A percentile compares a stretch with the other conserved stretches of the same genome.
Conservation (phyloP, 805 yeast species). For the Nakazawaea molendinolei region DNA sequence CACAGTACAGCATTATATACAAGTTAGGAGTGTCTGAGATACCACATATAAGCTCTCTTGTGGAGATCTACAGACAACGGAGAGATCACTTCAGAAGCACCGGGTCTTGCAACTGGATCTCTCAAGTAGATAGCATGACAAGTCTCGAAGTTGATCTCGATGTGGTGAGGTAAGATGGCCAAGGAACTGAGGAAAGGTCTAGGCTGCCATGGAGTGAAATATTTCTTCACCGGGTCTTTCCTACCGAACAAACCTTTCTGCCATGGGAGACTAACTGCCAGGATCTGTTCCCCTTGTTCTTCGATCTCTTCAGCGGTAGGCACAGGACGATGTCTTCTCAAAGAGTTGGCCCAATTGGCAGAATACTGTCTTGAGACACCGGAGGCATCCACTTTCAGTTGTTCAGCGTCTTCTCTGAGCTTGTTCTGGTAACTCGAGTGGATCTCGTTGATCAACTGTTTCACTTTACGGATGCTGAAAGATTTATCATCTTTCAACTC, state of each 20-base stretch:
- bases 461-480: conserved; percentile 23
- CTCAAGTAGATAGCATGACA: conserved; percentile 96
- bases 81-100: conserved; percentile 89
- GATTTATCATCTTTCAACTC: conserved; percentile 22
- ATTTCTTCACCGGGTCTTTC: conserved; percentile 66
- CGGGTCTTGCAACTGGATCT: conserved; percentile 96
- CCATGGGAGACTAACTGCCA: conserved; percentile 68
- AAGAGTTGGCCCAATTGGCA: conserved; percentile 41
- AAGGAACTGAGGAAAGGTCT: conserved; percentile 90
- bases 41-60: conserved; percentile 93
- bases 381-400: conserved; percentile 15
- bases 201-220: conserved; percentile 96
- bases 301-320: conserved; percentile 27
- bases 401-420: conserved; percentile 18
- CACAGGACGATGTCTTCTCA: conserved; percentile 35
- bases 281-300: conserved; percentile 28
- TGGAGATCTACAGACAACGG: conserved; percentile 81
- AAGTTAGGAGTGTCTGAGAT: conserved; percentile 45
- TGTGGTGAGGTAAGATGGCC: conserved; percentile 86
- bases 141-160: conserved; percentile 83
- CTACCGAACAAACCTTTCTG: conserved; percentile 78
- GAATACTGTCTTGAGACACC: conserved; percentile 10
- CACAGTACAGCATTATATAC: no score
- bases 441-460: conserved; percentile 27
- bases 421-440: conserved; percentile 25